Percentiles rank a stretch among this genome's conserved stretches.
Evolutionary conservation across 2,329 filamentous ascomycete genomes (phyloP).

Genomic region (Aspergillus uvarum): DNA sequence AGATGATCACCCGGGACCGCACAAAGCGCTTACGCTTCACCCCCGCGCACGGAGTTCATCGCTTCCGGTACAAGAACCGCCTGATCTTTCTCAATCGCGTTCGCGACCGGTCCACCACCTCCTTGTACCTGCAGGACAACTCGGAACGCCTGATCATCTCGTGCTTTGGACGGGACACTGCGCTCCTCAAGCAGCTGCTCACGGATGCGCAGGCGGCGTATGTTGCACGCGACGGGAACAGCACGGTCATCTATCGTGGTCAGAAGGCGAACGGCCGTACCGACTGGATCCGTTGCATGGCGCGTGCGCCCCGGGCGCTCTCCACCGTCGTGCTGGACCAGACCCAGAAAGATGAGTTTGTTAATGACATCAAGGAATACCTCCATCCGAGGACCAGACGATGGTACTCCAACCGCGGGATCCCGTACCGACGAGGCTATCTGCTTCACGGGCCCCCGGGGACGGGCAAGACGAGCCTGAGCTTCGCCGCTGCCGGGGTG

Average conservation of each 20-base stretch:
- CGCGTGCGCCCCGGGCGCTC: constrained; percentile 51
- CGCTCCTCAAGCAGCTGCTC: constrained; percentile 36
- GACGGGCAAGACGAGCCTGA: constrained; percentile 74
- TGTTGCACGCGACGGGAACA: constrained; percentile 36
- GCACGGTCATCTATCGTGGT: constrained; percentile 42
- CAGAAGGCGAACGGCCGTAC: constrained; percentile 24
- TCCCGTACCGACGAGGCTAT: constrained; percentile 82
- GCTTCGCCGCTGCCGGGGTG: constrained; percentile 67
- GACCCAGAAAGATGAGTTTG: constrained; percentile 50
- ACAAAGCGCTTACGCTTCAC: constrained; percentile 54
- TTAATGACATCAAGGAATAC: constrained; percentile 58
- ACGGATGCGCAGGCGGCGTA: constrained; percentile 38
- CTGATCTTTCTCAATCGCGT: constrained; percentile 46
- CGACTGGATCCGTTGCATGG: constrained; percentile 39
- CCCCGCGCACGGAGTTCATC: constrained; percentile 65
- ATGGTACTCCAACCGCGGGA: constrained; percentile 83
- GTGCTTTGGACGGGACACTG: constrained; percentile 36
- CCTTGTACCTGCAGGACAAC: constrained; percentile 14
- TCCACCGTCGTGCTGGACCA: constrained; percentile 56
- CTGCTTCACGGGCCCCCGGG: constrained; percentile 78
- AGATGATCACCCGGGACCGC: constrained; percentile 39
- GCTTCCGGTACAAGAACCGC: constrained; percentile 65
- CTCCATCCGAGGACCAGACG: constrained; percentile 52
- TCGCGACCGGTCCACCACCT: constrained; percentile 25
- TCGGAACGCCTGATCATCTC: constrained; percentile 36